Evolutionary conservation across 1,284 basidiomycete species (phyloP).

Genomic region (Blastosporella zonata): DNA sequence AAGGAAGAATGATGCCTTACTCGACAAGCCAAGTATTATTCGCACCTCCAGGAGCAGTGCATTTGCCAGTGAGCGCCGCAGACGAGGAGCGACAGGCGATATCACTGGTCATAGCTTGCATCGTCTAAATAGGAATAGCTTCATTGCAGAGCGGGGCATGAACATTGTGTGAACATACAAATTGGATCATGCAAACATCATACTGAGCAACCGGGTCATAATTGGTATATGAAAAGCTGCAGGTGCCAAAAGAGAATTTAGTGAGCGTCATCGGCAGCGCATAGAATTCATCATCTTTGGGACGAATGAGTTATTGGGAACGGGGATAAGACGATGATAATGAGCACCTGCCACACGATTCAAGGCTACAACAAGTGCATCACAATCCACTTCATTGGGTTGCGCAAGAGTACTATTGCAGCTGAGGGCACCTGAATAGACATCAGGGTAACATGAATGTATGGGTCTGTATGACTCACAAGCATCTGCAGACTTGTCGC

Average conservation of each 20-base stretch:
- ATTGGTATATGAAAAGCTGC: slow-evolving; percentile 4
- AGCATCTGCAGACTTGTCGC: not conserved
- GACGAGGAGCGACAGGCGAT: not conserved
- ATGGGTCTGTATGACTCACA: not conserved
- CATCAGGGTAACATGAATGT: not conserved
- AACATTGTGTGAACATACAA: not conserved
- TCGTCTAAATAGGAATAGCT: not conserved
- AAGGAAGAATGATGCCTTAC: not conserved
- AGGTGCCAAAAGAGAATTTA: slow-evolving; percentile 1
- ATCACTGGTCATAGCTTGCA: not conserved
- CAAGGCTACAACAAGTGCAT: slow-evolving; percentile 5
- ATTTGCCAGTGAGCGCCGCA: not conserved
- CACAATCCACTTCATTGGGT: slow-evolving; percentile 1
- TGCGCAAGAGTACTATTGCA: slow-evolving; percentile 1
- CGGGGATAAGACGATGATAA: not conserved
- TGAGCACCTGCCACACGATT: slow-evolving; percentile 4
- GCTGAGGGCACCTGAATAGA: slow-evolving; percentile 1
- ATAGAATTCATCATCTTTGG: not conserved
- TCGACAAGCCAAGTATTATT: slow-evolving; percentile 5
- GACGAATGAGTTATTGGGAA: not conserved
- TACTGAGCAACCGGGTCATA: not conserved
- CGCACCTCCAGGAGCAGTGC: not conserved
- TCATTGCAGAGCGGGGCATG: not conserved
- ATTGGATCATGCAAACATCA: slow-evolving; percentile 3
- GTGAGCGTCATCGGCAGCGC: not conserved